phyloP scores from a whole-genome alignment of 169 alveolate species.

The Plasmodium malariae region DNA sequence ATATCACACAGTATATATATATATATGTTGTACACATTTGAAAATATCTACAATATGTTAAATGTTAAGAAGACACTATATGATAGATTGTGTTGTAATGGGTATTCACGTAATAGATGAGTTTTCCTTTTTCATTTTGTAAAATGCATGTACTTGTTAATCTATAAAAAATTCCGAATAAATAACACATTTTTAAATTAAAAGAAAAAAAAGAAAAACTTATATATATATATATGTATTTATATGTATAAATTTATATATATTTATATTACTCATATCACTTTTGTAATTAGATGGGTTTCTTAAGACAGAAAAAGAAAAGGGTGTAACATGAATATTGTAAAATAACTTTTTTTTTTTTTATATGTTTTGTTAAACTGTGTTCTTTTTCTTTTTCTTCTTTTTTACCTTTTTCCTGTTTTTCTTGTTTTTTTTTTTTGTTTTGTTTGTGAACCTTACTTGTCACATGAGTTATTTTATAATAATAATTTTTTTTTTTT shows the following conservation, averaged over 20 bases:
- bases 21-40: too few relatives aligned
- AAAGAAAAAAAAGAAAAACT: not conserved
- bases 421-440: not conserved
- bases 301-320: not conserved
- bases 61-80: not conserved
- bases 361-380: not conserved
- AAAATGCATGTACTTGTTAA: constrained; percentile 15
- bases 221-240: too few relatives aligned
- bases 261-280: not conserved
- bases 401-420: not conserved
- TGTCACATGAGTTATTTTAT: not conserved
- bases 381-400: not conserved
- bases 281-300: not conserved
- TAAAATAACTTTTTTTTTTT: not conserved
- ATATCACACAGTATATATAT: too few relatives aligned
- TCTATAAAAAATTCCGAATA: not conserved
- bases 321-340: not conserved
- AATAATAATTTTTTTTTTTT: not conserved
- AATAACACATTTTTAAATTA: not conserved
- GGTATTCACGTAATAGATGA: not conserved
- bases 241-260: not conserved
- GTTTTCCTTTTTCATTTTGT: not conserved
- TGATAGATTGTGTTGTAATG: not conserved
- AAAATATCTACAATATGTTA: not conserved
- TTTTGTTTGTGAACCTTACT: not conserved